A percentile compares a stretch with the other conserved stretches of the same genome.
phyloP scores from a whole-genome alignment of 176 grass and related monocot species.

The Triticum aestivum region IWGSC_CS_RefSeq_v2.1 NC_057807.1:611103944-611104443 shows the following conservation, averaged over 20 bases:
- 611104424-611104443: background rate
- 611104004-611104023: background rate
- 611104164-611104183: background rate
- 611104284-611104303: constrained; percentile 73
- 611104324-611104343: background rate
- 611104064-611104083: constrained; percentile 35
- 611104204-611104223: constrained; percentile 36
- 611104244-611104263: constrained; percentile 82
- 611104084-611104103: constrained; percentile 32
- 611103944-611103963: background rate
- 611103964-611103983: background rate
- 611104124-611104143: constrained; percentile 48
- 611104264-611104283: constrained; percentile 43
- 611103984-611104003: background rate
- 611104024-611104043: background rate
- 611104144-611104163: constrained; percentile 51
- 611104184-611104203: constrained; percentile 6
- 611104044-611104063: constrained; percentile 9
- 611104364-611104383: background rate
- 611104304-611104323: constrained; percentile 93
- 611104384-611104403: background rate
- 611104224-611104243: constrained; percentile 81
- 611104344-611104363: background rate
- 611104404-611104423: background rate
- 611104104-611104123: constrained; percentile 45